Evolutionary conservation across 2,329 filamentous ascomycete species (phyloP).

Genomic region (Cryoendolithus antarcticus): DNA sequence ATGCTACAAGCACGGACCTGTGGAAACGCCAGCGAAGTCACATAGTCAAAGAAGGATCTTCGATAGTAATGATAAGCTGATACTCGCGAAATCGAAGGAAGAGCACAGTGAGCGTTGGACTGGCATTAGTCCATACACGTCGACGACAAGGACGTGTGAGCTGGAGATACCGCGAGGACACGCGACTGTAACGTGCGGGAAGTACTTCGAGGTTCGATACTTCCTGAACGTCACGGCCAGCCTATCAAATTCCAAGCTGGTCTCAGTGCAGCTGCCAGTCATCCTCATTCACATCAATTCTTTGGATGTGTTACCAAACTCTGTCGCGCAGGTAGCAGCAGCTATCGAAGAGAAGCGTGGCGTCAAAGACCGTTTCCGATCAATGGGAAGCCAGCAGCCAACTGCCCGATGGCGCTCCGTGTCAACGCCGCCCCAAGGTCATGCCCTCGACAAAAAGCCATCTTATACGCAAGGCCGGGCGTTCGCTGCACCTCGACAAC

Average conservation of each 20-base stretch:
- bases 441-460: constrained; percentile 17
- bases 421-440: constrained; percentile 13
- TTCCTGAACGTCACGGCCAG: constrained; percentile 40
- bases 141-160: constrained; percentile 37
- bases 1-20: constrained; percentile 40
- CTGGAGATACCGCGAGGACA: constrained; percentile 39
- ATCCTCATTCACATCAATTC: constrained; percentile 47
- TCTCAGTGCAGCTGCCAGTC: constrained; percentile 42
- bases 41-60: constrained; percentile 41
- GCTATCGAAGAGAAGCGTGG: constrained; percentile 39
- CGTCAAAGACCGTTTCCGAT: constrained; percentile 1
- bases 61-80: constrained; percentile 37
- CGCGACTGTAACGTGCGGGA: constrained; percentile 40
- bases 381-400: neutral
- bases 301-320: constrained; percentile 43
- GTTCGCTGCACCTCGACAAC: constrained; percentile 39
- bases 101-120: constrained; percentile 37
- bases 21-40: constrained; percentile 36
- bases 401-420: constrained; percentile 13
- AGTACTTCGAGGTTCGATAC: constrained; percentile 45
- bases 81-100: constrained; percentile 31
- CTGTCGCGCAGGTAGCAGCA: constrained; percentile 42
- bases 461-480: constrained; percentile 38
- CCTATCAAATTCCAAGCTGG: constrained; percentile 34
- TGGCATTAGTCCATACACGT: constrained; percentile 33